Evolutionary conservation across 176 grass and related monocot genomes (phyloP).

Genomic region (Paspalum vaginatum): DNA sequence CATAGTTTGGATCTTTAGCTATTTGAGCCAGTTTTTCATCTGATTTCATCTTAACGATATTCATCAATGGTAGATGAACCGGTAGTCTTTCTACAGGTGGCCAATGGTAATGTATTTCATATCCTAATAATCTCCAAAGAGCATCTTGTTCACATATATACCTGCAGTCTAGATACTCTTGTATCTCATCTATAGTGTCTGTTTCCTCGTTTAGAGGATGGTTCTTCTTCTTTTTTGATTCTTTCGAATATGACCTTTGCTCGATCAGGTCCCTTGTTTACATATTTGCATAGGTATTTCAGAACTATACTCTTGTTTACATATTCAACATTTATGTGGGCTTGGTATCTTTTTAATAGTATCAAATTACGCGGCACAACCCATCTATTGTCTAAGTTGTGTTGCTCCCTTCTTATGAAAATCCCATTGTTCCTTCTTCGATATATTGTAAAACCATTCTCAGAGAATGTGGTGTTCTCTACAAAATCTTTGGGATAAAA

Average conservation of each 20-base stretch:
- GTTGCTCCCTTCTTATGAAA: neutral
- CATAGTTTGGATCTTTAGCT: neutral
- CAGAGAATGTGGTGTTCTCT: no score
- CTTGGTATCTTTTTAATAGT: neutral
- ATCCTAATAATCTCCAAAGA: neutral
- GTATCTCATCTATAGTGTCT: neutral
- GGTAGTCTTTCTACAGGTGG: neutral
- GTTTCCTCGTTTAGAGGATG: neutral
- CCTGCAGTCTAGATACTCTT: neutral
- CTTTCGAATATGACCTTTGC: neutral
- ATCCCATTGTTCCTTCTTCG: neutral
- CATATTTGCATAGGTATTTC: neutral
- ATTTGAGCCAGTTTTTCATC: neutral
- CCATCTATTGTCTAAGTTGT: neutral
- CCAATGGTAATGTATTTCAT: neutral
- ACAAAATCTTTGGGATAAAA: no score
- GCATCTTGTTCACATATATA: neutral
- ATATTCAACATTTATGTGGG: conserved; percentile 18
- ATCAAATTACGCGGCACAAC: neutral
- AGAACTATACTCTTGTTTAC: neutral
- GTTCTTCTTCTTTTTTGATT: neutral
- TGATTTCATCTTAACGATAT: neutral
- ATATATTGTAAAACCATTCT: neutral
- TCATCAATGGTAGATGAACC: neutral
- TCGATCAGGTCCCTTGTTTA: neutral